Evolutionary conservation across 2,329 filamentous ascomycete genomes (phyloP).

Genomic region (Nothomitra cinnamomea): DNA sequence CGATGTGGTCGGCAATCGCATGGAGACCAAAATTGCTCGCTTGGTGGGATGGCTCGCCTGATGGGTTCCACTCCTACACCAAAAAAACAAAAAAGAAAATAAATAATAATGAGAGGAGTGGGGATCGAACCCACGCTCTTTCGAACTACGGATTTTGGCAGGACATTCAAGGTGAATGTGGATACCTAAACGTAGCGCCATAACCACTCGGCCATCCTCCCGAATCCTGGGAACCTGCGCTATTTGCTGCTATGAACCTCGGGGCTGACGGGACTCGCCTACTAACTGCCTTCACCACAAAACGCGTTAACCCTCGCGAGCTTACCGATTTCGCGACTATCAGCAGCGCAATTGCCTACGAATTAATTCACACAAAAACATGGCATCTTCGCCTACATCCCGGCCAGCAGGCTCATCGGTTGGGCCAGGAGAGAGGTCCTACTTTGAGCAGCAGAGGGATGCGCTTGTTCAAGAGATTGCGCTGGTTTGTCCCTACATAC

Average conservation of each 20-base stretch:
- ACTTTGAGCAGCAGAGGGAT: conserved; percentile 63
- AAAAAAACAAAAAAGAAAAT: conserved; percentile 9
- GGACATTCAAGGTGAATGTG: conserved; percentile 10
- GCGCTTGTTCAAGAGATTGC: conserved; percentile 56
- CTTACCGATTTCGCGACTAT: neutral
- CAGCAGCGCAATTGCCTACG: too few species aligned
- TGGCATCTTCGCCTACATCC: neutral
- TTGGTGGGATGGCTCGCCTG: too few species aligned
- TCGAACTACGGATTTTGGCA: conserved; percentile 21
- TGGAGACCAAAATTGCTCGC: too few species aligned
- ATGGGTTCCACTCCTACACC: too few species aligned
- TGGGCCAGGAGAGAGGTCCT: conserved; percentile 34
- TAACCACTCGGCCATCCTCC: conserved; percentile 38
- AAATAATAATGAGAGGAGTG: conserved; percentile 25
- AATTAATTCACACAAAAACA: too few species aligned
- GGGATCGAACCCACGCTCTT: conserved; percentile 36
- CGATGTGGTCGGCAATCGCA: too few species aligned
- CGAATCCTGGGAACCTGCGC: conserved; percentile 7
- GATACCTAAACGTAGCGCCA: conserved; percentile 36
- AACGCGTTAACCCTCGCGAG: neutral
- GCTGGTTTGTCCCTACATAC: conserved; percentile 31
- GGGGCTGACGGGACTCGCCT: neutral
- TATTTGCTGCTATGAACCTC: neutral
- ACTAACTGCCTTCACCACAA: neutral
- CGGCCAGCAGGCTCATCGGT: conserved; percentile 21